Evolutionary conservation across 495 filamentous ascomycete genomes (phyloP), one percentile per base, ranked within the genome.

Genomic region (Jackrogersella minutella): DNA sequence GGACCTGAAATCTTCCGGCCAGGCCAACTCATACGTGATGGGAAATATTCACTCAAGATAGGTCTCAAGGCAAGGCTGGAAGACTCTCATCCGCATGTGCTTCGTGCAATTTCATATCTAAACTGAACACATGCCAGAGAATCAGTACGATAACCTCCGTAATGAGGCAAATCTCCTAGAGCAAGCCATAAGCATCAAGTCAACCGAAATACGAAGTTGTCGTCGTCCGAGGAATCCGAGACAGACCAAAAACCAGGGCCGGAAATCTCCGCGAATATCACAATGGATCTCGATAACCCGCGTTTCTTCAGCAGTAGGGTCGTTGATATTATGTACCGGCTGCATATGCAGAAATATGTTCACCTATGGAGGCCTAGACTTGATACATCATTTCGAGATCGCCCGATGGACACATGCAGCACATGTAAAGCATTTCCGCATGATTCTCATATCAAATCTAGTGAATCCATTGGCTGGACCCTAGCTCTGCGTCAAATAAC

Each of bases 21-120:
- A n/a, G n/a, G n/a, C n/a, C n/a, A n/a, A n/a, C n/a, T n/a, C n/a
- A n/a, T n/a, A n/a, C n/a, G n/a, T n/a, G n/a, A n/a, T n/a, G n/a
- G n/a, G n/a, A n/a, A n/a, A n/a, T n/a, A n/a, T n/a, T n/a, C n/a
- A n/a, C 3, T 13, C 13, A 4, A 34, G 21, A 16, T 10, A 11
- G 17, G n/a, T 36, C 14, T 44, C 21, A 13, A 33, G 40, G 46
- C 90, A 60, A 5, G 2, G 22, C 14, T 13, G 22, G 21, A 43
- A 16, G 2, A 11, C 4, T 43, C 40, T 43, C 8, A 21, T 43
- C 9, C 8, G 4, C 17, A 11, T 19, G 19, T 6, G 17, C 40
- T n/a, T n/a, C n/a, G n/a, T n/a, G n/a, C n/a, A n/a, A n/a, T n/a
- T n/a, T n/a, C n/a, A n/a, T n/a, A n/a, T n/a, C n/a, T n/a, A n/a